Percentiles rank a stretch among this genome's conserved stretches.
Evolutionary conservation across 208 protist genomes (phyloP).

Genomic region (Naegleria gruberi): DNA sequence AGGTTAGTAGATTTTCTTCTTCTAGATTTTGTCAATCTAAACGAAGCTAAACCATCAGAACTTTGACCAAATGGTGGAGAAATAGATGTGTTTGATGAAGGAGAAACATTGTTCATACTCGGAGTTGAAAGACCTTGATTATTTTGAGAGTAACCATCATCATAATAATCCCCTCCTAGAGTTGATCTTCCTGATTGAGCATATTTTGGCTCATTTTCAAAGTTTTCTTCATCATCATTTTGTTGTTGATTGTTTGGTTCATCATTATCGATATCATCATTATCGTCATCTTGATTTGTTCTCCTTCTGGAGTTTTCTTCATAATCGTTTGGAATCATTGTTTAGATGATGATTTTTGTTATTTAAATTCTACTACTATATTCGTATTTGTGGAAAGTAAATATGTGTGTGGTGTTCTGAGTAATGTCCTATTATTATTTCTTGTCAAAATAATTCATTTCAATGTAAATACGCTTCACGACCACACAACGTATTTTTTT

Average conservation of each 20-base stretch:
- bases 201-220: background rate
- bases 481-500: no score
- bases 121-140: background rate
- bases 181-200: background rate
- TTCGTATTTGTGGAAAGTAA: no score
- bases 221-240: background rate
- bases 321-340: background rate
- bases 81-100: background rate
- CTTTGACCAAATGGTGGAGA: background rate
- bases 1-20: background rate
- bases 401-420: no score
- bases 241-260: background rate
- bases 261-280: constrained; percentile 8
- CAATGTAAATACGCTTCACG: no score
- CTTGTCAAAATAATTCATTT: no score
- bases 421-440: no score
- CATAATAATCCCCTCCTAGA: background rate
- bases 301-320: background rate
- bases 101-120: background rate
- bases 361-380: no score
- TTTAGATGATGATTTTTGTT: background rate
- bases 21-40: background rate
- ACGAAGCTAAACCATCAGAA: background rate
- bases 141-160: background rate
- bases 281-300: background rate